Evolutionary conservation across 192 early-diverging fungal genomes (phyloP).

Genomic region (Thamnidium elegans): DNA sequence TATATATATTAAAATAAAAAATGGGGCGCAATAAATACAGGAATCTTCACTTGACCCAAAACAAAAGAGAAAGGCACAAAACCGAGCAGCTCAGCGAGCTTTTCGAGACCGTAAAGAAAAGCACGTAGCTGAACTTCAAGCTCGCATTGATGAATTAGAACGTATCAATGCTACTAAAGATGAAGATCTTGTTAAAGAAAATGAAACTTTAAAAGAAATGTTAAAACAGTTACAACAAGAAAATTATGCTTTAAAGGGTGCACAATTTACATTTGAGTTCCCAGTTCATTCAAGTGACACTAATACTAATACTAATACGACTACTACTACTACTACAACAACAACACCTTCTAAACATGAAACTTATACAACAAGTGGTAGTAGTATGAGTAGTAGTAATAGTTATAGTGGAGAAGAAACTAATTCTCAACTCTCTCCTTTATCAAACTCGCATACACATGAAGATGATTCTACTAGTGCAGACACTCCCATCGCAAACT

Average conservation of each 20-base stretch:
- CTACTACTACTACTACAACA: no score
- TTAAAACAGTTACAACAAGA: conserved; percentile 54
- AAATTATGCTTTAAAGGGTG: conserved; percentile 55
- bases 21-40: background rate
- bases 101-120: conserved; percentile 77
- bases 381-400: conserved; percentile 12
- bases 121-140: conserved; percentile 81
- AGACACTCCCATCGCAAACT: background rate
- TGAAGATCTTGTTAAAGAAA: conserved; percentile 47
- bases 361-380: conserved; percentile 3
- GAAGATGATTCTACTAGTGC: conserved; percentile 16
- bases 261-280: conserved; percentile 56
- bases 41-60: conserved; percentile 28
- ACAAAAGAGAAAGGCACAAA: conserved; percentile 40
- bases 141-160: conserved; percentile 67
- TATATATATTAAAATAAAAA: no score
- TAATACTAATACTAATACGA: no score
- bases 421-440: background rate
- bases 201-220: conserved; percentile 46
- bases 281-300: conserved; percentile 18
- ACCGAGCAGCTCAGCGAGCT: conserved; percentile 37
- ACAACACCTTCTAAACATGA: background rate
- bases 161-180: conserved; percentile 47
- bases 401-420: background rate
- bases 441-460: conserved; percentile 14